phyloP scores from a whole-genome alignment of 2,329 filamentous ascomycete species.

The Alternaria postmessia region DNA sequence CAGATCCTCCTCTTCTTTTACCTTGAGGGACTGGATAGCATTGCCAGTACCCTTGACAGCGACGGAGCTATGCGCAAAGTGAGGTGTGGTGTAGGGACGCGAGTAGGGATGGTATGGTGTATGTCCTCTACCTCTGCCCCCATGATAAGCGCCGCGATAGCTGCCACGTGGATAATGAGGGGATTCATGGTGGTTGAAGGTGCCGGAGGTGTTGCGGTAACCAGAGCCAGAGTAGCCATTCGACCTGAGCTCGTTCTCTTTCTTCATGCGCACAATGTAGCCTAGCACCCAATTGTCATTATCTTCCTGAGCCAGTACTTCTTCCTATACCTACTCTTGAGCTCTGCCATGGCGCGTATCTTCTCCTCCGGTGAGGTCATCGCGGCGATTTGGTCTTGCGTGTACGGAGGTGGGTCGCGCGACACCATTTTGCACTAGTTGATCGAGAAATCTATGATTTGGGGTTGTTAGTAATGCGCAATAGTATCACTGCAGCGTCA shows the following conservation, averaged over 20 bases:
- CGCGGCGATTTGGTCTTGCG: constrained; percentile 32
- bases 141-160: constrained; percentile 7
- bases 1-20: not conserved
- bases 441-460: not conserved
- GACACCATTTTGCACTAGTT: constrained; percentile 27
- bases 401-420: constrained; percentile 38
- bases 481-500: not conserved
- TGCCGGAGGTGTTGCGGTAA: constrained; percentile 3
- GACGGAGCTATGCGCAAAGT: constrained; percentile 24
- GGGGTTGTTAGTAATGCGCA: constrained; percentile 6
- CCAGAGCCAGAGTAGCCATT: constrained; percentile 11
- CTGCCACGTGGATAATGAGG: not conserved
- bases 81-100: constrained; percentile 15
- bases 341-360: constrained; percentile 33
- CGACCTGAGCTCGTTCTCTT: constrained; percentile 21
- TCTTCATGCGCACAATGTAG: constrained; percentile 33
- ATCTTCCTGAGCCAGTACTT: not conserved
- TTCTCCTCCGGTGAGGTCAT: constrained; percentile 32
- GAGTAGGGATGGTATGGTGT: constrained; percentile 34
- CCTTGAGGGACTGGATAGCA: constrained; percentile 9
- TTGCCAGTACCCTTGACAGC: constrained; percentile 19
- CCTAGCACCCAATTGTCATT: constrained; percentile 24
- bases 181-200: not conserved
- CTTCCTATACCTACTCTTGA: constrained; percentile 37
- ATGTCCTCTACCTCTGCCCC: constrained; percentile 17